Conservation (phyloP, 805 yeast species). For the Wickerhamomyces hampshirensis region DNA sequence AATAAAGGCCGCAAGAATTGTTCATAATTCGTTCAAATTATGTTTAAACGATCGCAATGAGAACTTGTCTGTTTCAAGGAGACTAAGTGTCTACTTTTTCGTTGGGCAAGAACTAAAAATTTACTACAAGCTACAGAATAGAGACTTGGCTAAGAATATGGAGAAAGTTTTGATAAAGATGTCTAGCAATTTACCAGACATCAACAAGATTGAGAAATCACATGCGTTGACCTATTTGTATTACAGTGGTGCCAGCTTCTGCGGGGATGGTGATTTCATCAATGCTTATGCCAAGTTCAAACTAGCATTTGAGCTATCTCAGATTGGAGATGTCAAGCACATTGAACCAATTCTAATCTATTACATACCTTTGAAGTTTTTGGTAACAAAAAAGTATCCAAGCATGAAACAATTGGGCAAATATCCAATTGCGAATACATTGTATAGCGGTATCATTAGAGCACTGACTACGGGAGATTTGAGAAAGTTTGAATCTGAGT, state of each 20-base stretch:
- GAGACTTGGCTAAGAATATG: conserved; percentile 69
- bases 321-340: conserved; percentile 16
- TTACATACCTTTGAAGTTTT: conserved; percentile 59
- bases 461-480: conserved; percentile 50
- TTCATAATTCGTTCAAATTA: conserved; percentile 69
- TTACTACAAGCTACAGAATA: conserved; percentile 60
- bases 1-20: conserved; percentile 55
- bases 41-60: conserved; percentile 75
- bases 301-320: conserved; percentile 34
- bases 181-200: conserved; percentile 46
- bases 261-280: conserved; percentile 57
- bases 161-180: conserved; percentile 63
- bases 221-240: conserved; percentile 62
- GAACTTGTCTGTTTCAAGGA: conserved; percentile 43
- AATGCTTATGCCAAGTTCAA: conserved; percentile 47
- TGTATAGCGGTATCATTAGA: conserved; percentile 26
- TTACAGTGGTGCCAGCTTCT: conserved; percentile 61
- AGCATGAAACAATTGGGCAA: conserved; percentile 30
- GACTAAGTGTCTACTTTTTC: conserved; percentile 64
- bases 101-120: conserved; percentile 64
- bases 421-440: conserved; percentile 42
- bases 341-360: conserved; percentile 43
- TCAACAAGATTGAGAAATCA: conserved; percentile 38
- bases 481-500: conserved; percentile 38
- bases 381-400: conserved; percentile 46